phyloP scores from a whole-genome alignment of 2,329 filamentous ascomycete species.

The Epichloe sibirici region DNA sequence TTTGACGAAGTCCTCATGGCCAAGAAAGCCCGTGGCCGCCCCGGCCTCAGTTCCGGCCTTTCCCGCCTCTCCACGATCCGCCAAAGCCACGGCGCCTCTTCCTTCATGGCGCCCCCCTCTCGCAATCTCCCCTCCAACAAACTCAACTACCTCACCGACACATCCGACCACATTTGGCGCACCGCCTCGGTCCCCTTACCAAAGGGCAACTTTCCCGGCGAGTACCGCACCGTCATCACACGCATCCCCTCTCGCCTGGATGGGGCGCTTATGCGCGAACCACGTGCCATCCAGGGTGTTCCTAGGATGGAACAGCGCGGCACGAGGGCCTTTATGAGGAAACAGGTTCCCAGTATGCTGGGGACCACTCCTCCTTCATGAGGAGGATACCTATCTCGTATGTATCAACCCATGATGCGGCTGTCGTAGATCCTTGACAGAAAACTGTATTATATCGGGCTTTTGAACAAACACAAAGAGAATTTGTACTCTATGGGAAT shows the following conservation, averaged over 20 bases:
- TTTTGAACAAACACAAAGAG: neutral
- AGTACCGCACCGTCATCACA: constrained; percentile 48
- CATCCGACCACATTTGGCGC: constrained; percentile 69
- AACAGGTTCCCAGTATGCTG: constrained; percentile 41
- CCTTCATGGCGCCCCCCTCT: constrained; percentile 24
- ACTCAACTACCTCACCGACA: constrained; percentile 56
- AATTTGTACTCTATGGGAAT: constrained; percentile 2
- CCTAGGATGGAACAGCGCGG: constrained; percentile 48
- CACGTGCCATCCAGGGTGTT: constrained; percentile 79
- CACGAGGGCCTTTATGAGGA: constrained; percentile 37
- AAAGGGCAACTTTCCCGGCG: constrained; percentile 49
- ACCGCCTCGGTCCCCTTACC: constrained; percentile 48
- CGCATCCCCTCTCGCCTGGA: constrained; percentile 75
- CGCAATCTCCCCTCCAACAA: constrained; percentile 26
- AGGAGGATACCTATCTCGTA: constrained; percentile 3
- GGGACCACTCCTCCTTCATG: constrained; percentile 29
- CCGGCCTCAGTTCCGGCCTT: constrained; percentile 52
- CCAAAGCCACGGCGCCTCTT: constrained; percentile 36
- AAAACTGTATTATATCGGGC: neutral
- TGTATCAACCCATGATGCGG: neutral
- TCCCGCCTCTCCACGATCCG: constrained; percentile 49
- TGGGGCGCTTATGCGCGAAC: constrained; percentile 78
- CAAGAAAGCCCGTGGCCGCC: constrained; percentile 56
- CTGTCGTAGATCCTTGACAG: too few relatives aligned
- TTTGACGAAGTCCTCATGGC: constrained; percentile 79